Conservation (phyloP, 176 grass and related monocot species). For the Phoenix dactylifera region DNA sequence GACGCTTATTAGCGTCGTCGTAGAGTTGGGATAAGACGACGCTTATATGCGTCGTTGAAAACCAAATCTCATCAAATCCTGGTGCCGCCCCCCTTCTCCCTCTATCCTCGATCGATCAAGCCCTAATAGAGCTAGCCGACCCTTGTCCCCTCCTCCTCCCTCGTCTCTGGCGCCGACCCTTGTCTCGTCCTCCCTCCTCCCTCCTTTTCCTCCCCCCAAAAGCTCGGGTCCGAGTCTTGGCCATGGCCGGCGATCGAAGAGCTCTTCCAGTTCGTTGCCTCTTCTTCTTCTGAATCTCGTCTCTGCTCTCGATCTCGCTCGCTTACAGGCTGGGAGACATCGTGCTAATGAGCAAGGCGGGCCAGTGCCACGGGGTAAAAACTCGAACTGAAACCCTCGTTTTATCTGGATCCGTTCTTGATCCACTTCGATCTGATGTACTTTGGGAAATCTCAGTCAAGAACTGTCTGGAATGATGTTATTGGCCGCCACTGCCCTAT, state of each 20-base stretch:
- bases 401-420: neutral
- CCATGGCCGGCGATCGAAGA: conserved; percentile 40
- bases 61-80: too few relatives aligned
- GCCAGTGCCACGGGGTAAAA: conserved; percentile 76
- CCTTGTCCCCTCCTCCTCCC: too few relatives aligned
- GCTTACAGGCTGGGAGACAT: conserved; percentile 86
- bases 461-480: conserved; percentile 73
- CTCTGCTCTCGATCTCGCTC: conserved; percentile 17
- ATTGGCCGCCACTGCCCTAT: conserved; percentile 75
- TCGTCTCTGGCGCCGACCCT: too few relatives aligned
- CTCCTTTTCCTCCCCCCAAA: too few relatives aligned
- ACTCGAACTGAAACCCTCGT: neutral
- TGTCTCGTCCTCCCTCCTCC: too few relatives aligned
- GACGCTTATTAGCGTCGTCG: too few relatives aligned
- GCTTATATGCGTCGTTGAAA: too few relatives aligned
- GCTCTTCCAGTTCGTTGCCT: neutral
- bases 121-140: too few relatives aligned
- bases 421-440: neutral
- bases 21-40: too few relatives aligned
- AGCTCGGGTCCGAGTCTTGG: neutral
- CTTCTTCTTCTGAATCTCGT: conserved; percentile 20
- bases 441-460: conserved; percentile 36
- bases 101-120: too few relatives aligned
- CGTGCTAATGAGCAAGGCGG: conserved; percentile 74
- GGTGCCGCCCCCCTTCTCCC: too few relatives aligned